Conservation (phyloP, 2,329 filamentous ascomycete genomes). For the Fusarium mangiferae region DNA sequence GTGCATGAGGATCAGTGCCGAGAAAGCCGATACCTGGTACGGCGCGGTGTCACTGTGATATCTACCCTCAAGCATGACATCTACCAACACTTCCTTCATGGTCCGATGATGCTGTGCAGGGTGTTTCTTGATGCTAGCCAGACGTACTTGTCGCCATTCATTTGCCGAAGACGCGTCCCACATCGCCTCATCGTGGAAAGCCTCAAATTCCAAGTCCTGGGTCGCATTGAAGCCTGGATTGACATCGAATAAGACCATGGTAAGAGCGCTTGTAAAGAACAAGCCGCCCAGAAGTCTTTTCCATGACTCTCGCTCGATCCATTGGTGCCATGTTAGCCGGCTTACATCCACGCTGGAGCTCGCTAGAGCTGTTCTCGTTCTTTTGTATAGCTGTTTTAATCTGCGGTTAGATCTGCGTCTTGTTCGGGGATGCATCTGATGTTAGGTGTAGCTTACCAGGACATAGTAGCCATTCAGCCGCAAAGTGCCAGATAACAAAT, state of each 20-base stretch:
- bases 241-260: constrained; percentile 20
- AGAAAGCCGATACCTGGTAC: constrained; percentile 1
- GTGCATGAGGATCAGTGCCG: constrained; percentile 16
- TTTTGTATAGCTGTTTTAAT: background rate
- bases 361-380: background rate
- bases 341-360: background rate
- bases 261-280: constrained; percentile 9
- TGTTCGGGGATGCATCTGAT: too few relatives aligned
- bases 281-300: constrained; percentile 20
- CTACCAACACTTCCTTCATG: constrained; percentile 6
- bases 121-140: background rate
- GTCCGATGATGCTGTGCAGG: background rate
- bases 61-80: constrained; percentile 1
- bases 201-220: constrained; percentile 17
- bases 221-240: constrained; percentile 25
- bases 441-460: too few relatives aligned
- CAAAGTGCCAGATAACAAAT: too few relatives aligned
- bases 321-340: constrained; percentile 6
- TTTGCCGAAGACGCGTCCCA: constrained; percentile 6
- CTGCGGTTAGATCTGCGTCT: too few relatives aligned
- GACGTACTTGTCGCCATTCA: constrained; percentile 16
- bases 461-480: too few relatives aligned
- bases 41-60: background rate
- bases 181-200: constrained; percentile 11
- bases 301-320: constrained; percentile 22